phyloP scores from a whole-genome alignment of 805 yeast species.

The Candida andamanensis region DNA sequence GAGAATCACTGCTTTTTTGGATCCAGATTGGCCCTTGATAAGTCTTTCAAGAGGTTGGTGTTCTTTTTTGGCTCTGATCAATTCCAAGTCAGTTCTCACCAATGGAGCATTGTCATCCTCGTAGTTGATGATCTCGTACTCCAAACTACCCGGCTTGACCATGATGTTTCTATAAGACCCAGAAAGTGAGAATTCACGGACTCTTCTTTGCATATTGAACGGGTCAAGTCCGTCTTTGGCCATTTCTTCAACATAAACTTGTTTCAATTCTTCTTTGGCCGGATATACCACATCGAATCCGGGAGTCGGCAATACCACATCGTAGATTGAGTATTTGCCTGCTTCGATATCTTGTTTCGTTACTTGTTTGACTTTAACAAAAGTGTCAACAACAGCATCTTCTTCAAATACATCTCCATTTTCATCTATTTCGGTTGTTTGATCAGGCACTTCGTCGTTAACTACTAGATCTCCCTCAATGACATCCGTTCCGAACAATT shows the following conservation, averaged over 20 bases:
- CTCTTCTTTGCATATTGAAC: slow-evolving; percentile 73
- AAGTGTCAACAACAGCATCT: slow-evolving; percentile 56
- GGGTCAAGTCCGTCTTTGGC: slow-evolving; percentile 79
- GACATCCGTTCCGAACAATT: slow-evolving; percentile 60
- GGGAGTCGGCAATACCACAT: slow-evolving; percentile 92
- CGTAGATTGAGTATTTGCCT: slow-evolving; percentile 63
- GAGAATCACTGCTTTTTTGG: slow-evolving; percentile 64
- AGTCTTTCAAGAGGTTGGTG: slow-evolving; percentile 22
- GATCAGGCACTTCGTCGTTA: slow-evolving; percentile 20
- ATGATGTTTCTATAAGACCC: slow-evolving; percentile 83
- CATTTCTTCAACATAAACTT: slow-evolving; percentile 71
- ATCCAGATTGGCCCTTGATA: slow-evolving; percentile 26
- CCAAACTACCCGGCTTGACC: slow-evolving; percentile 58
- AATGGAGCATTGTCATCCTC: slow-evolving; percentile 57
- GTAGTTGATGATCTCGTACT: slow-evolving; percentile 61
- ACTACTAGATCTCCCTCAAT: slow-evolving; percentile 79
- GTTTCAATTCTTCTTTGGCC: slow-evolving; percentile 50
- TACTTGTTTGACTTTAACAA: slow-evolving; percentile 65
- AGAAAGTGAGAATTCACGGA: slow-evolving; percentile 83
- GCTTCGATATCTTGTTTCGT: slow-evolving; percentile 65
- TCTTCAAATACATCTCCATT: slow-evolving; percentile 51
- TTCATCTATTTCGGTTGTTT: slow-evolving; percentile 9
- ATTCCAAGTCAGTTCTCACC: slow-evolving; percentile 71
- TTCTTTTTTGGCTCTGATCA: slow-evolving; percentile 22
- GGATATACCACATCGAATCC: slow-evolving; percentile 94